Evolutionary conservation across 768 basidiomycete species (phyloP), one percentile per base, ranked within the genome.

Genomic region (Lepiota brunneoincarnata): DNA sequence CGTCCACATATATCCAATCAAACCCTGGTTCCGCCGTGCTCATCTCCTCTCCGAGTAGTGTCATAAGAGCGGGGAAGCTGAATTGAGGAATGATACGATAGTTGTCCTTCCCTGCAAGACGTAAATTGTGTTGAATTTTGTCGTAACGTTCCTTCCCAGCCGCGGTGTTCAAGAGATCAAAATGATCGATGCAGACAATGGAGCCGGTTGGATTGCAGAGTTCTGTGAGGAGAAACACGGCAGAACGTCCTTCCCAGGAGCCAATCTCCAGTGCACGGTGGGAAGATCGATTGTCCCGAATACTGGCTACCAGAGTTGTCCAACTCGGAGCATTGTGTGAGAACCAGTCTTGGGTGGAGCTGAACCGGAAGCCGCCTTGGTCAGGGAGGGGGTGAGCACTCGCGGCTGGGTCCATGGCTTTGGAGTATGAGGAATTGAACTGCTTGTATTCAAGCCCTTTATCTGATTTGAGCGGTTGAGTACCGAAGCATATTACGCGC

Each of bases 161-260:
- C 1, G 65, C 60, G 14, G 82, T 81, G 1, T 41, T 56, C 67
- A 78, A 68, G 37, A 84, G 72, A 54, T 84, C 83, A 59, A 83
- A 82, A 57, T 83, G 82, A 61, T 83, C 83, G 55, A 83, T 74
- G 59, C 80, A 83, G 35, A 79, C 70, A 15, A 84, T 63, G 44
- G 76, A 74, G 1, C 78, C 76, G n/a, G 64, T 65, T 2, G 63
- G 52, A 10, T 64, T 62, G 63, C 79, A 80, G 42, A 83, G 73
- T 26, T 75, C 71, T n/a, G 63, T 72, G 31, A 80, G 66, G 46
- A 82, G 68, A 66, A 81, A 83, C 21, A 81, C 74, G 20, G 79
- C 82, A 0, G 83, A 84, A 35, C 82, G 75, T n/a, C 81, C 83
- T 64, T 83, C 83, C 80, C 81, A 84, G 15, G 79, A 81, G 6